These are phyloP conservation scores for Leccinum boreale DNA, from an alignment of 768 basidiomycete genomes.

Conservation along the genomic window DNA sequence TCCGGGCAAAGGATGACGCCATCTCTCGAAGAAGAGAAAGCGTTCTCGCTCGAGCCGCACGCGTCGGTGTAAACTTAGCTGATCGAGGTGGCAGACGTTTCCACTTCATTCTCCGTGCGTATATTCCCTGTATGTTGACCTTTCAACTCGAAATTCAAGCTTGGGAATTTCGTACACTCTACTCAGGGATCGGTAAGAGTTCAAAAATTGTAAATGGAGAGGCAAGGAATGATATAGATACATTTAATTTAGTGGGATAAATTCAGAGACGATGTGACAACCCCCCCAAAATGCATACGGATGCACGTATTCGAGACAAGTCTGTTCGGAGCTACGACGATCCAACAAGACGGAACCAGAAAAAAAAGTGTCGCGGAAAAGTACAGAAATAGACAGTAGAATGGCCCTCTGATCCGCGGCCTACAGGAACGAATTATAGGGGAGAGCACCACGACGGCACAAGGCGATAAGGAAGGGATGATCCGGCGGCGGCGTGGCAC, in stretches of 20 bases:
- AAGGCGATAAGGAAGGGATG: background rate
- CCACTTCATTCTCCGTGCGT: background rate
- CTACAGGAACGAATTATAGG: background rate
- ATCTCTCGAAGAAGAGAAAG: background rate
- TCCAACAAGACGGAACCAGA: background rate
- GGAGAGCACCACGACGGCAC: background rate
- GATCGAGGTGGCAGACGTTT: background rate
- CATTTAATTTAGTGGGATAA: background rate
- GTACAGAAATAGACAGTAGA: background rate
- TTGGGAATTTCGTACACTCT: background rate
- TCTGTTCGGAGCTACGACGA: background rate
- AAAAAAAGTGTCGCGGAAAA: background rate
- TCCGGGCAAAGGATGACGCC: background rate
- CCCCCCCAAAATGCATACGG: background rate
- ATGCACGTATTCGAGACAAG: background rate
- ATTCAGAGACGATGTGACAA: background rate
- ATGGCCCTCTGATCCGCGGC: background rate
- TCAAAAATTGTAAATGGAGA: background rate
- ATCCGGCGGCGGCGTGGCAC: too few relatives aligned
- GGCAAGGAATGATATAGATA: background rate
- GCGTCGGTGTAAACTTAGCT: background rate
- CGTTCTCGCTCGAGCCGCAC: background rate
- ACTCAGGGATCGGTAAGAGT: background rate
- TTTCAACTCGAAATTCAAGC: background rate
- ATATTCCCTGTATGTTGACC: background rate